phyloP scores from a whole-genome alignment of 805 yeast genomes.

The Saccharomyces eubayanus region DNA sequence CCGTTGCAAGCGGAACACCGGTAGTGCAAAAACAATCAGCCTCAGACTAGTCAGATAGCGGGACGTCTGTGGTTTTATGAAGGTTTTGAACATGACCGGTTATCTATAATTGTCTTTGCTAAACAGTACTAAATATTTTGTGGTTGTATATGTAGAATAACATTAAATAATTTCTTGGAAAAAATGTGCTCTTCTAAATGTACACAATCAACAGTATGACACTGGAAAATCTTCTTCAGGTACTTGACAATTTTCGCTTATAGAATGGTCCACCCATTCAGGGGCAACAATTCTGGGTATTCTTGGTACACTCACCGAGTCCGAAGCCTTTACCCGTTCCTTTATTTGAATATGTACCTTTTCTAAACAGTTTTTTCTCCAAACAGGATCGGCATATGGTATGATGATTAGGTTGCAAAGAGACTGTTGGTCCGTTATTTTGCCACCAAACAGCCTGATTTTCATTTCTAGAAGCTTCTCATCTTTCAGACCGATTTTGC shows the following conservation, averaged over 20 bases:
- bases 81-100: not conserved
- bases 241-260: constrained; percentile 26
- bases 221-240: constrained; percentile 28
- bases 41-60: not conserved
- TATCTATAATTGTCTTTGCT: not conserved
- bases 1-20: not conserved
- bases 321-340: not conserved
- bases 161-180: not conserved
- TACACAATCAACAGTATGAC: not conserved
- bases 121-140: not conserved
- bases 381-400: constrained; percentile 8
- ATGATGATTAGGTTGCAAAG: constrained; percentile 37
- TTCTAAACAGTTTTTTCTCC: not conserved
- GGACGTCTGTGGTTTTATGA: no score
- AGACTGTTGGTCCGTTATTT: constrained; percentile 20
- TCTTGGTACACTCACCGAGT: constrained; percentile 8
- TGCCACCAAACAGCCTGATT: constrained; percentile 41
- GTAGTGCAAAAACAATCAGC: not conserved
- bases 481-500: constrained; percentile 4
- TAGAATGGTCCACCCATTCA: constrained; percentile 33
- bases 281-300: constrained; percentile 31
- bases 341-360: not conserved
- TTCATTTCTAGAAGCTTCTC: constrained; percentile 13
- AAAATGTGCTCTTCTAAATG: not conserved
- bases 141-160: not conserved